Evolutionary conservation across 140 eudicot species (phyloP).

Genomic region (Stevia rebaudiana): DNA sequence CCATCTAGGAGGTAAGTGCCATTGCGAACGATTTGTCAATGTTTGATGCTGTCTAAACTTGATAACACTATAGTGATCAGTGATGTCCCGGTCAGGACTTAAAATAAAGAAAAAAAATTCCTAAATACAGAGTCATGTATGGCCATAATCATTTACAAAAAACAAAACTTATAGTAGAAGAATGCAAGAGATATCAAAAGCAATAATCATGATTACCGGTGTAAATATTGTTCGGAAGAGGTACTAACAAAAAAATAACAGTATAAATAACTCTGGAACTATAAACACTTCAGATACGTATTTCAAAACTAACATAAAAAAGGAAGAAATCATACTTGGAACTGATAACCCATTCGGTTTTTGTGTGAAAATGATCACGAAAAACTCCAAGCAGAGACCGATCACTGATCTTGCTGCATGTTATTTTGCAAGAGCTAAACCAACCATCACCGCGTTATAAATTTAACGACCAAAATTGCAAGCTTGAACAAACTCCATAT

Average conservation of each 20-base stretch:
- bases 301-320: conserved; percentile 22
- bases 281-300: conserved; percentile 31
- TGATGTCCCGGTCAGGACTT: background rate
- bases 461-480: conserved; percentile 80
- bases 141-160: too few relatives aligned
- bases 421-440: conserved; percentile 21
- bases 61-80: background rate
- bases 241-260: conserved; percentile 17
- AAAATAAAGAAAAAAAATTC: too few relatives aligned
- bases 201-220: background rate
- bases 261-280: conserved; percentile 23
- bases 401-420: conserved; percentile 25
- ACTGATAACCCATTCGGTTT: background rate
- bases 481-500: conserved; percentile 72
- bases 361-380: conserved; percentile 31
- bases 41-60: background rate
- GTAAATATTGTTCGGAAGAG: conserved; percentile 18
- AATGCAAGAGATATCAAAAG: background rate
- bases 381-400: conserved; percentile 27
- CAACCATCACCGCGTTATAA: conserved; percentile 5
- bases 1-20: background rate
- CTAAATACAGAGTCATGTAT: too few relatives aligned
- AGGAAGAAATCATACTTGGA: conserved; percentile 29
- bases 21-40: background rate
- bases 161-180: background rate